Evolutionary conservation across 106 monocot genomes (phyloP).

Genomic region (Dactylorhiza incarnata): DNA sequence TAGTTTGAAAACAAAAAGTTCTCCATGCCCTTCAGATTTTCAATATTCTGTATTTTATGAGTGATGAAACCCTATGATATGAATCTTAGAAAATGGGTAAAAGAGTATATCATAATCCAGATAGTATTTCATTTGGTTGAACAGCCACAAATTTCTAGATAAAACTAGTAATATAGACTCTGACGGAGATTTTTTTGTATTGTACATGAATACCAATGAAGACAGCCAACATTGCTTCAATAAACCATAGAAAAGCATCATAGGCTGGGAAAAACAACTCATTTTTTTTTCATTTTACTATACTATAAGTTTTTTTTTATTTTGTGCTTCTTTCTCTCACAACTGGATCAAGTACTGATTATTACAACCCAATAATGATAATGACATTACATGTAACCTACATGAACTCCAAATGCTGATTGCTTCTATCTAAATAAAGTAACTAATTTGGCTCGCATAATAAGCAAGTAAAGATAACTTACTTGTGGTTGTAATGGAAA

Average conservation of each 20-base stretch:
- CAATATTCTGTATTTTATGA: too few relatives aligned
- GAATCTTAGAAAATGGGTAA: not conserved
- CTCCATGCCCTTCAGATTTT: too few relatives aligned
- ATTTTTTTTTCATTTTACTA: not conserved
- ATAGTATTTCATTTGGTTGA: not conserved
- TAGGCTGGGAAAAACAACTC: not conserved
- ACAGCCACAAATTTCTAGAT: not conserved
- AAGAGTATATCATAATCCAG: not conserved
- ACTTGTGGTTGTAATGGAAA: conserved; percentile 59
- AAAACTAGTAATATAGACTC: not conserved
- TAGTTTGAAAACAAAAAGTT: not conserved
- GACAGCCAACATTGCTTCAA: not conserved
- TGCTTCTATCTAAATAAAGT: not conserved
- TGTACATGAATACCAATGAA: not conserved
- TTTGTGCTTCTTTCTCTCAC: too few relatives aligned
- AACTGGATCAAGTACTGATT: not conserved
- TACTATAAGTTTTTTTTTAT: too few relatives aligned
- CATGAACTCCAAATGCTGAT: not conserved
- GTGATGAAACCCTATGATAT: too few relatives aligned
- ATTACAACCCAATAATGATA: not conserved
- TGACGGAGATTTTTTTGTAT: not conserved
- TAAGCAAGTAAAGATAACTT: conserved; percentile 19
- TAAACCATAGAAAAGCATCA: not conserved
- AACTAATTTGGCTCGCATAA: not conserved
- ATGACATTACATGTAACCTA: not conserved